Base-by-base conservation (phyloP, 2,329 filamentous ascomycete species). In the Xylaria sp. region DNA sequence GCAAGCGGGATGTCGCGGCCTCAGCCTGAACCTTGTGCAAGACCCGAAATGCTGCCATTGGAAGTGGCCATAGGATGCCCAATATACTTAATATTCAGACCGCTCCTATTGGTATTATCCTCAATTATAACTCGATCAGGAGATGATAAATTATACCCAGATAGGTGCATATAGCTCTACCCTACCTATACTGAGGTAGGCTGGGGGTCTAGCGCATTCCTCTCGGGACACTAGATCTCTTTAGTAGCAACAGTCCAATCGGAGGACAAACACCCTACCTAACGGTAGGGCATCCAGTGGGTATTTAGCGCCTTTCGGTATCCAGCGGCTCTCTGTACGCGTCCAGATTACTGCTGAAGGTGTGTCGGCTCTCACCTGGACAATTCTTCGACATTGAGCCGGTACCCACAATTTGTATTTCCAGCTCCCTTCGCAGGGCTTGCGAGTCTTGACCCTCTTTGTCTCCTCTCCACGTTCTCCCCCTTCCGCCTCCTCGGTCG, bases 371-470 rank as follows among this genome's bases (percentile, higher is more conserved):
- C 42, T 23, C 46, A 53, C 49, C 51, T 36, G 26, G 9, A 23
- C 26, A 48, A 49, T 48, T 56, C 20, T 48, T 68, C 49, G 59
- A 66, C 56, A 63, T 69, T 66, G 62, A 69, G 46, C 54, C 38
- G 49, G 63, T 71, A 70, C 71, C 70, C 72, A 66, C 73, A 71
- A 74, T 73, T 71, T 73, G 64, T 59, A 61, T 68, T 70, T 59
- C 65, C 56, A 59, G 48, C 36, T 51, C 64, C 42, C 51, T 59
- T 23, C 31, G 31, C 38, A 33, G 53, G 38, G 26, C 23, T 23
- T 40, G 54, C 23, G 53, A 65, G 54, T 65, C 63, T 63, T 65
- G 62, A 70, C 64, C 71, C 54, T 63, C 54, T 65, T 68, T 65
- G 59, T 68, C 49, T 68, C 65, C 56, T 64, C 70, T 65, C 49